phyloP scores from a whole-genome alignment of 2,329 filamentous ascomycete species.

The Pyrenochaeta sp. region DNA sequence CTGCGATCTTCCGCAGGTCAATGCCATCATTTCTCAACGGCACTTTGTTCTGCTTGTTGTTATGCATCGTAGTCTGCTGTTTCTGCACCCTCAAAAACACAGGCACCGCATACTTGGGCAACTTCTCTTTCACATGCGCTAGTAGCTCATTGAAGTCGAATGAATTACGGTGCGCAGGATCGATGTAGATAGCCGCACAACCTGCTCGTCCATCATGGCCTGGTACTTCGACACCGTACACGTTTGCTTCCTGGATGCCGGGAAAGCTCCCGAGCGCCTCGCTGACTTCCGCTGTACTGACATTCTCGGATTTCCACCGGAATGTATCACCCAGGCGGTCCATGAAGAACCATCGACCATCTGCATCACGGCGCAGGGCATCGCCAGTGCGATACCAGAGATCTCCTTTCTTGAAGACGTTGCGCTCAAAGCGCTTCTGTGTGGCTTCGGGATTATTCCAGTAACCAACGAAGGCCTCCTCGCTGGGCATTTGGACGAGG shows the following conservation, averaged over 20 bases:
- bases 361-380: constrained; percentile 53
- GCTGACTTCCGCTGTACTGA: constrained; percentile 58
- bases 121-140: constrained; percentile 63
- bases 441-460: constrained; percentile 74
- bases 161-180: constrained; percentile 53
- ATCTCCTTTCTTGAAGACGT: constrained; percentile 59
- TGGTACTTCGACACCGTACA: constrained; percentile 59
- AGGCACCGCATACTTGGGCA: constrained; percentile 79
- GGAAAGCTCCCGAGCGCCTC: constrained; percentile 56
- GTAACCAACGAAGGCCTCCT: constrained; percentile 73
- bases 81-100: constrained; percentile 73
- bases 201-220: constrained; percentile 61
- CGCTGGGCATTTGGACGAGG: constrained; percentile 67
- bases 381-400: constrained; percentile 60
- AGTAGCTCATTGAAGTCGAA: constrained; percentile 67
- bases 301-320: constrained; percentile 61
- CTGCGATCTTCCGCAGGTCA: constrained; percentile 60
- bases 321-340: constrained; percentile 60
- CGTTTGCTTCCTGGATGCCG: constrained; percentile 57
- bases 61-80: constrained; percentile 70
- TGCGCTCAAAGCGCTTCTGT: constrained; percentile 59
- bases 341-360: constrained; percentile 60
- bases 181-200: constrained; percentile 67
- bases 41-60: constrained; percentile 83
- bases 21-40: constrained; percentile 73